A percentile compares a stretch with the other conserved stretches of the same genome.
Conservation (phyloP, 257 asterid genomes). For the Verbena officinalis region DNA sequence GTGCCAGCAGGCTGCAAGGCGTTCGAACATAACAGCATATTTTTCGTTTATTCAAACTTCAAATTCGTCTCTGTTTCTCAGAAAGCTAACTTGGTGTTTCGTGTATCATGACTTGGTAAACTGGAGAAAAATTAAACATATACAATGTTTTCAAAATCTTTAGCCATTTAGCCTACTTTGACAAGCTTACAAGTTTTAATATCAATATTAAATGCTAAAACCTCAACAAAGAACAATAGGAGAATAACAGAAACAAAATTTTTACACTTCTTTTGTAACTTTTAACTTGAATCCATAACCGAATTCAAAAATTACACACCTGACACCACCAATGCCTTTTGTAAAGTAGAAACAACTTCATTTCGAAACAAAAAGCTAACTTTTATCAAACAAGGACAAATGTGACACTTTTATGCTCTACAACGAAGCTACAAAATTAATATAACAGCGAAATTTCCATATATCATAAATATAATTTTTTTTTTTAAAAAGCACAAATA, state of each 20-base stretch:
- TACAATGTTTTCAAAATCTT: neutral
- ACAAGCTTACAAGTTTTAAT: neutral
- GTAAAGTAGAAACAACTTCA: neutral
- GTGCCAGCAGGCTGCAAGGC: no score
- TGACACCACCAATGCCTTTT: neutral
- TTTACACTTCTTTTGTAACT: neutral
- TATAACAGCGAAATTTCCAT: neutral
- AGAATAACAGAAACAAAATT: neutral
- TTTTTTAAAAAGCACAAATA: neutral
- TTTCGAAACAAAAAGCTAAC: neutral
- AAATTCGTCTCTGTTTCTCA: neutral
- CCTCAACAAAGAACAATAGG: neutral
- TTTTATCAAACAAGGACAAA: neutral
- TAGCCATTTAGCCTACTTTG: neutral
- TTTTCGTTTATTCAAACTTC: neutral
- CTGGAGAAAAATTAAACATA: neutral
- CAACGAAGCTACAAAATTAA: slow-evolving; percentile 7
- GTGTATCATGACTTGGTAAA: neutral
- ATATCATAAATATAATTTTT: neutral
- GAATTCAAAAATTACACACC: slow-evolving; percentile 12
- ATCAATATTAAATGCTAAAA: neutral
- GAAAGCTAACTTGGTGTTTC: neutral
- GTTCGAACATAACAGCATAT: no score
- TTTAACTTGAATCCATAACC: slow-evolving; percentile 16
- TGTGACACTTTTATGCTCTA: neutral